Percentiles rank a stretch among this genome's conserved stretches.
phyloP scores from a whole-genome alignment of 2,329 filamentous ascomycete genomes.

The Emmonsiellopsis sp. region DNA sequence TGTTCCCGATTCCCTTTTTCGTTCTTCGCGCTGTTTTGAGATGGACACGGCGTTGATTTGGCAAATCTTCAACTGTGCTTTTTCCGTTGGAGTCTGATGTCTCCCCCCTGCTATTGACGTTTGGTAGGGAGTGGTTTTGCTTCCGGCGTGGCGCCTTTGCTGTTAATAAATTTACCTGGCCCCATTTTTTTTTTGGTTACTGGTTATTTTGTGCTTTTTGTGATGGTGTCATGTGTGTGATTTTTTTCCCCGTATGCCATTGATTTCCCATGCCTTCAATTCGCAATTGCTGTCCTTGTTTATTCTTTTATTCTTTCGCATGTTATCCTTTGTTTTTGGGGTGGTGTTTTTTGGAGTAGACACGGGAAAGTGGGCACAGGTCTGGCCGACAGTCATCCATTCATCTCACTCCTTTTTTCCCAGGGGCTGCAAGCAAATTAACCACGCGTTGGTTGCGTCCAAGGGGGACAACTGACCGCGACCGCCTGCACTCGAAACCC shows the following conservation, averaged over 20 bases:
- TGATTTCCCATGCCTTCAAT: neutral
- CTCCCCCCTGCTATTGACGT: neutral
- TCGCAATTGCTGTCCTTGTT: neutral
- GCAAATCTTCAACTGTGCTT: neutral
- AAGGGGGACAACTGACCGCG: no score
- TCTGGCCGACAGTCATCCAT: no score
- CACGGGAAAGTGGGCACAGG: no score
- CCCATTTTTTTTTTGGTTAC: neutral
- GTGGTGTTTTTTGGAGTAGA: neutral
- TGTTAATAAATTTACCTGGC: neutral
- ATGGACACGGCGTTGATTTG: constrained; percentile 2
- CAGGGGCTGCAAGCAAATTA: no score
- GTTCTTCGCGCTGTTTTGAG: neutral
- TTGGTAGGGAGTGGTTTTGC: constrained; percentile 4
- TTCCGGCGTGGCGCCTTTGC: neutral
- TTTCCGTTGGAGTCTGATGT: neutral
- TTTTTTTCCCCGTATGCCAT: neutral
- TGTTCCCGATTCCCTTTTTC: neutral
- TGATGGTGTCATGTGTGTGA: neutral
- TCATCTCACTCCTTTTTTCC: no score
- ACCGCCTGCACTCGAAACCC: no score
- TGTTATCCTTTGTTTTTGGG: neutral
- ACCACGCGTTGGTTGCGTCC: no score
- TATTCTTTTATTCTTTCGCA: neutral
- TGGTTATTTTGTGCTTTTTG: neutral